A percentile compares a stretch with the other conserved stretches of the same genome.
Conservation (phyloP, 1,284 basidiomycete genomes). For the Vanrija sp. region DNA sequence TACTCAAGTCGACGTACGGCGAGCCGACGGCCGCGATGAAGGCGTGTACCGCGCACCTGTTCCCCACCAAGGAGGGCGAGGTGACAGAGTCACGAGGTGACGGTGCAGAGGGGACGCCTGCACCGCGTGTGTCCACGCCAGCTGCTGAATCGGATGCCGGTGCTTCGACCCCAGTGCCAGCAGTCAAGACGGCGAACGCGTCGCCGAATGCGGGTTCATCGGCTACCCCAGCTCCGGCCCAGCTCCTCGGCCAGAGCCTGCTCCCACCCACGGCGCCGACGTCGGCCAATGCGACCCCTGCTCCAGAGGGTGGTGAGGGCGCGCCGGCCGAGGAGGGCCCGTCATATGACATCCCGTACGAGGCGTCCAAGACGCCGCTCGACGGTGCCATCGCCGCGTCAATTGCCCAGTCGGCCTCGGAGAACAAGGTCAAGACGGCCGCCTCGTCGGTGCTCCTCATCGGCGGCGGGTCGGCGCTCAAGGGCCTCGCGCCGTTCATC, state of each 20-base stretch:
- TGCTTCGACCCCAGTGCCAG: neutral
- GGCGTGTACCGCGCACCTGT: conserved; percentile 76
- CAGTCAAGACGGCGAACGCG: neutral
- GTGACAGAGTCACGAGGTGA: neutral
- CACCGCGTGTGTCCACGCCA: neutral
- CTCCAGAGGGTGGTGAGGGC: conserved; percentile 8
- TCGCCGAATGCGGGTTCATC: neutral
- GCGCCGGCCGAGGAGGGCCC: conserved; percentile 7
- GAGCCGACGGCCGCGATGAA: conserved; percentile 72
- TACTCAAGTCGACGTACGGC: conserved; percentile 43
- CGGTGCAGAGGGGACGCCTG: conserved; percentile 4
- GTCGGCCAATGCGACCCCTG: conserved; percentile 14
- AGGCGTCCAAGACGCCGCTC: conserved; percentile 85
- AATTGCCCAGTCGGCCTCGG: conserved; percentile 73
- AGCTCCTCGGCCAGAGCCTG: neutral
- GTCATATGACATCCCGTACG: conserved; percentile 50
- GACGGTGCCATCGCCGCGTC: conserved; percentile 94
- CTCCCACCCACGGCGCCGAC: conserved; percentile 10
- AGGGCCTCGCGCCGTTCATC: conserved; percentile 40
- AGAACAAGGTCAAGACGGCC: conserved; percentile 86
- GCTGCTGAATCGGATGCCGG: neutral
- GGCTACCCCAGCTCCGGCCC: neutral
- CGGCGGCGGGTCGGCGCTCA: conserved; percentile 65
- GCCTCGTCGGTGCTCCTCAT: conserved; percentile 83
- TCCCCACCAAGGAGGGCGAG: conserved; percentile 40